Percentiles rank a stretch among this genome's conserved stretches.
phyloP scores from a whole-genome alignment of 352 stramenopile species.

The Elongisporangium undulatum region DNA sequence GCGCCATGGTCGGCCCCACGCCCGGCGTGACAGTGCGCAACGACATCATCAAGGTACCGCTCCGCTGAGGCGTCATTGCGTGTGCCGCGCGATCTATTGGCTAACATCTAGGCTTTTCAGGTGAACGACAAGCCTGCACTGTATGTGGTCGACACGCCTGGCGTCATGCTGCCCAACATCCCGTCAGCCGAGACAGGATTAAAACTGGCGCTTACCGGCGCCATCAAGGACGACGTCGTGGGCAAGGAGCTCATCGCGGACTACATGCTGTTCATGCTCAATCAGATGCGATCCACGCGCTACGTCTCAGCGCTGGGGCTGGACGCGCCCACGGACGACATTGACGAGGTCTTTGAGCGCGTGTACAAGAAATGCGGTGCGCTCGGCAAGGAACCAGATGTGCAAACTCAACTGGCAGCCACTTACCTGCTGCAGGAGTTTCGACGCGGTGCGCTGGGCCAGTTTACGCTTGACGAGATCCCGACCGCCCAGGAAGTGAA shows the following conservation, averaged over 20 bases:
- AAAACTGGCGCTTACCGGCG: constrained; percentile 79
- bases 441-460: constrained; percentile 67
- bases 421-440: constrained; percentile 75
- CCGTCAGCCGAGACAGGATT: constrained; percentile 72
- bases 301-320: constrained; percentile 79
- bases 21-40: constrained; percentile 84
- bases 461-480: constrained; percentile 79
- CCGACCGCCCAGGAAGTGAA: neutral
- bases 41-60: constrained; percentile 83
- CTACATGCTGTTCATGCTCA: constrained; percentile 87
- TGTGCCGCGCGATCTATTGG: constrained; percentile 5
- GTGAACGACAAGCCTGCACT: constrained; percentile 84
- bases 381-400: constrained; percentile 72
- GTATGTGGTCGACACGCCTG: constrained; percentile 87
- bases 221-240: constrained; percentile 86
- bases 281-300: constrained; percentile 67
- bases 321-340: constrained; percentile 61
- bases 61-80: neutral
- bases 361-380: constrained; percentile 69
- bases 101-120: constrained; percentile 13
- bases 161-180: constrained; percentile 87
- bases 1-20: constrained; percentile 74
- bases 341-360: constrained; percentile 55
- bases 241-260: constrained; percentile 85
- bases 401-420: constrained; percentile 59